Evolutionary conservation across 208 protist genomes (phyloP), one percentile per base, ranked within the genome.

Genomic region (Acanthamoeba royreba): DNA sequence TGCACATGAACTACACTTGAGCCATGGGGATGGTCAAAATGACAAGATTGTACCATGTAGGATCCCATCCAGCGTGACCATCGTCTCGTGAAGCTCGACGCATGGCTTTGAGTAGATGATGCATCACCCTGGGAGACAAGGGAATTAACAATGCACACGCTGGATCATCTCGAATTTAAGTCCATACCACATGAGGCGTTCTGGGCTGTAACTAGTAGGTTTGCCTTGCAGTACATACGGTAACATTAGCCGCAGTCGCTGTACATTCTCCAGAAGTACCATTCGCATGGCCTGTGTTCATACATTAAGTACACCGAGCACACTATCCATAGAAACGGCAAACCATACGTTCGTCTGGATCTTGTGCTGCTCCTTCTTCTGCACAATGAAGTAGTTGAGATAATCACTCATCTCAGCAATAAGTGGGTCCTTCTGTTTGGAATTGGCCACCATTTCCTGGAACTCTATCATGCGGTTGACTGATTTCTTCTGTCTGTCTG

Each of bases 401-500:
- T 88, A 88, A 5, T 61, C 79, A 22, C 43, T 88, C 47, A 88
- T 52, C 28, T 61, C 49, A 4, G 49, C 45, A 3, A 88, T 46
- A n/a, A 88, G 79, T 15, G 79, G 79, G 33, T 88, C 49, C 66
- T 5, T 19, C 45, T 88, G 47, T 46, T 88, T 88, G n/a, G 43
- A 61, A n/a, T 35, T 42, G 13, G 43, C 28, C 31, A 88, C 49
- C 45, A 88, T 38, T 19, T 88, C 79, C 49, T 88, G 79, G 43
- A 88, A 58, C 49, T 88, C 79, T 22, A 33, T 25, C 79, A 88
- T 88, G 11, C 43, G 49, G 79, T 61, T 88, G 47, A 63, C 79
- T 11, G 79, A 88, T 25, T 88, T 88, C 45, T 88, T 88, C 49
- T 88, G 79, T 9, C 49, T n/a, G 79, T 88, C 79, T n/a, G 79